Base-by-base conservation (phyloP, 2,329 filamentous ascomycete genomes). In the Diaporthe ilicicola region DNA sequence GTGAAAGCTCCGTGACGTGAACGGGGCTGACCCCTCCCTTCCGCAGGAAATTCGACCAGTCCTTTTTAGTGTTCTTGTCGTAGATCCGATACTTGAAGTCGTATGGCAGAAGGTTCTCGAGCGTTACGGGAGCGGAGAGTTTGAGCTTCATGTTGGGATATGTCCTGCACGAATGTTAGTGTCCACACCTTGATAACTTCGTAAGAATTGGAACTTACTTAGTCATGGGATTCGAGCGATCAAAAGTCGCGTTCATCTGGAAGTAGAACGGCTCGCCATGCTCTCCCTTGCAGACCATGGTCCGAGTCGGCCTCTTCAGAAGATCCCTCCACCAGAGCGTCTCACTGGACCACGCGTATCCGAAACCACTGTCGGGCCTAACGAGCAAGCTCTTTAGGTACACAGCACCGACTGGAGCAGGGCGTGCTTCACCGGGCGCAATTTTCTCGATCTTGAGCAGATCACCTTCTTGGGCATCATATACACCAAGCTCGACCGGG, bases 61-160 rank as follows among this genome's bases (percentile, higher is more conserved):
- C 96, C 79, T 97, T 97, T 85, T 95, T 97, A 0, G 95, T 98
- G 80, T 97, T 97, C 84, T 97, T 98, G 84, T 99, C 96, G 78
- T 98, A 99, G 69, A 99, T 98, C 69, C 95, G 91, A 81, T 99
- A 99, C 82, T 99, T 98, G 89, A 99, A 99, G 81, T 99, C 96
- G 78, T 96, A 98, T 0, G 96, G 96, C 46, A 99, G 84, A 53
- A 99, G 84, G 75, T 99, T 99, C 80, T 99, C 95, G 5, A 99
- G 88, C 62, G 97, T 95, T 17, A 99, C 90, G 0, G 97, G 96
- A 0, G 96, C 95, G 29, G 94, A 97, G 3, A 99, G 88, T 75
- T 95, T 93, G 74, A 99, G 87, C 71, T 91, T 91, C 96, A 99
- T 98, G 80, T 96, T 96, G 0, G 96, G 96, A 78, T 99, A 99